Conservation (phyloP, 495 filamentous ascomycete genomes). For the Podospora pseudoanserina region DNA sequence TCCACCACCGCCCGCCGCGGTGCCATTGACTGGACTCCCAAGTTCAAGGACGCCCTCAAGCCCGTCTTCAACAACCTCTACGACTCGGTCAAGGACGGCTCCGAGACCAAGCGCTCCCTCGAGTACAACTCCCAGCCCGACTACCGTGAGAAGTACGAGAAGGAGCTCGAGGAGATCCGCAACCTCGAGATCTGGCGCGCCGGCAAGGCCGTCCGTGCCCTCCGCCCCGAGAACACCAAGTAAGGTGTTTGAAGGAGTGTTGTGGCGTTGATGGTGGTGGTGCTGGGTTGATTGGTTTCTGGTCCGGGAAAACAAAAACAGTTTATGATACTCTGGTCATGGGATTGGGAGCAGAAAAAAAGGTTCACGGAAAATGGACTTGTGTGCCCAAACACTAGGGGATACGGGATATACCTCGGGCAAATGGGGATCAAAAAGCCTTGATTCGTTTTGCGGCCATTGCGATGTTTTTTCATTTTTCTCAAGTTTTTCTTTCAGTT, state of each 20-base stretch:
- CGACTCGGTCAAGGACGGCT: slow-evolving; percentile 80
- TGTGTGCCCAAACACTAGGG: slow-evolving; percentile 8
- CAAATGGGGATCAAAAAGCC: slow-evolving; percentile 23
- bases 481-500: slow-evolving; percentile 13
- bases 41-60: slow-evolving; percentile 95
- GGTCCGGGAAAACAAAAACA: slow-evolving; percentile 18
- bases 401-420: slow-evolving; percentile 25
- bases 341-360: slow-evolving; percentile 7
- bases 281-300: slow-evolving; percentile 18
- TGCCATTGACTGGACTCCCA: slow-evolving; percentile 95
- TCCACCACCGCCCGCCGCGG: slow-evolving; percentile 97
- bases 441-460: slow-evolving; percentile 11
- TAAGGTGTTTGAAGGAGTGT: slow-evolving; percentile 1
- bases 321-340: slow-evolving; percentile 19
- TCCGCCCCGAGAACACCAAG: slow-evolving; percentile 2
- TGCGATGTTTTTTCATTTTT: slow-evolving; percentile 1
- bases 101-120: slow-evolving; percentile 88
- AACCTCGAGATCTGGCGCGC: slow-evolving; percentile 98
- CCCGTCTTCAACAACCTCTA: slow-evolving; percentile 97
- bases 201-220: slow-evolving; percentile 78
- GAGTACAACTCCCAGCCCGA: slow-evolving; percentile 93
- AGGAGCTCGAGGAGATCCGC: slow-evolving; percentile 94
- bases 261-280: slow-evolving; percentile 10
- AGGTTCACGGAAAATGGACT: slow-evolving; percentile 13
- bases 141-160: slow-evolving; percentile 93